Percentiles rank a stretch among this genome's conserved stretches.
These are phyloP conservation scores for Citrus sp. DNA, from an alignment of 345 rosid genomes.

Conservation along the genomic window DNA sequence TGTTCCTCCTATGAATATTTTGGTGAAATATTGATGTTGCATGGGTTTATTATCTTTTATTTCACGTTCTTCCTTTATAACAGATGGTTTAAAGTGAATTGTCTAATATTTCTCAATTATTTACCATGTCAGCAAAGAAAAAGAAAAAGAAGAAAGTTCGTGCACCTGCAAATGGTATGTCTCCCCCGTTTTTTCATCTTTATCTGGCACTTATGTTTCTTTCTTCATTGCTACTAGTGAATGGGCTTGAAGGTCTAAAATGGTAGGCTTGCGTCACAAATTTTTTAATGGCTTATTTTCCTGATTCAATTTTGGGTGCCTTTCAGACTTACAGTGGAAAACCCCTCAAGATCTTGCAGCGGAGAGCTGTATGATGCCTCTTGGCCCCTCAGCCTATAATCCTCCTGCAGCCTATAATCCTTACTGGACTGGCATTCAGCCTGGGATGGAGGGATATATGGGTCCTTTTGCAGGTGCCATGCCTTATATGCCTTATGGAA, in stretches of 20 bases:
- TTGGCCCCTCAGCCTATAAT: conserved; percentile 62
- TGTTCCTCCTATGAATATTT: background rate
- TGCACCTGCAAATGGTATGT: conserved; percentile 41
- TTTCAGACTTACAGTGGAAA: conserved; percentile 74
- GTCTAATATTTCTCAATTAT: background rate
- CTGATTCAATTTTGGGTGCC: conserved; percentile 10
- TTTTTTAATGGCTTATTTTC: background rate
- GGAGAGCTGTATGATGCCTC: conserved; percentile 82
- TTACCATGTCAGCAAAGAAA: conserved; percentile 55
- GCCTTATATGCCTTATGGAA: conserved; percentile 64
- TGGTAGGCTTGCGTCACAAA: background rate
- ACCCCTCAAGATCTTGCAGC: conserved; percentile 54
- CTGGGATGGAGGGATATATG: conserved; percentile 62
- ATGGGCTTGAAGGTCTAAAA: background rate
- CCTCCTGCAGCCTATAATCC: conserved; percentile 69
- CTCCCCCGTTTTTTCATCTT: conserved; percentile 1
- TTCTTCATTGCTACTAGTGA: background rate
- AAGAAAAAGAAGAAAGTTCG: conserved; percentile 83
- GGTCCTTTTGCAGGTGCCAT: conserved; percentile 47
- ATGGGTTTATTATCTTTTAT: background rate
- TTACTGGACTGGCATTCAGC: conserved; percentile 78
- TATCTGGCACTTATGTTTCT: background rate
- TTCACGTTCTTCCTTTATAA: background rate
- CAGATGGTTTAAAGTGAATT: background rate
- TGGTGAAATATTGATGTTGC: background rate